phyloP scores from a whole-genome alignment of 306 rosid species.

The Elaeagnus macrophylla region DNA sequence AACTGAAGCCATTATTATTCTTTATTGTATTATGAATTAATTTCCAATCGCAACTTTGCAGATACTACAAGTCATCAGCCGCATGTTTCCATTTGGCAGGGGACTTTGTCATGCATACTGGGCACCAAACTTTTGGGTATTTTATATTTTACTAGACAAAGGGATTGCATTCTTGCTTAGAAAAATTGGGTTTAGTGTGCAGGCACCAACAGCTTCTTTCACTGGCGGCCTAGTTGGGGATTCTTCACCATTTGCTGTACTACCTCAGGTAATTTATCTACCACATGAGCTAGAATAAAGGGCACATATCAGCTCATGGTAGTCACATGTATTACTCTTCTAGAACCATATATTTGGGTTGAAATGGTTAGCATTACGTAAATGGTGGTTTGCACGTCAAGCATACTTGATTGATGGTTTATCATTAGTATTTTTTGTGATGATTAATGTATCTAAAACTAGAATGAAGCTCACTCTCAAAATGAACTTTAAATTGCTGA shows the following conservation, averaged over 20 bases:
- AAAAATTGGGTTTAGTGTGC: constrained; percentile 52
- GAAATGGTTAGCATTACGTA: background rate
- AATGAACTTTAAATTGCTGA: background rate
- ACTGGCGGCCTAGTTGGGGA: constrained; percentile 83
- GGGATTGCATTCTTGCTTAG: constrained; percentile 58
- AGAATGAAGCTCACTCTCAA: background rate
- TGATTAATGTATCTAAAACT: background rate
- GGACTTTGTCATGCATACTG: constrained; percentile 95
- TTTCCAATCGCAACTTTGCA: constrained; percentile 39
- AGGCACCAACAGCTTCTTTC: constrained; percentile 63
- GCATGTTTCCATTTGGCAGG: constrained; percentile 96
- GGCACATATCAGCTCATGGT: background rate
- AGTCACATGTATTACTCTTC: background rate
- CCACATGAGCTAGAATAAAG: constrained; percentile 8
- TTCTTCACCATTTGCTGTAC: constrained; percentile 67
- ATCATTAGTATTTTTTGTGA: background rate
- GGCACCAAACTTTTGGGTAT: constrained; percentile 97
- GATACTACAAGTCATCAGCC: constrained; percentile 59
- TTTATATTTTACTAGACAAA: constrained; percentile 81
- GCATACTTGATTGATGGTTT: background rate
- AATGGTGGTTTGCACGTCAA: background rate
- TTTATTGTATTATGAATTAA: constrained; percentile 5
- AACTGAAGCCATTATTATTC: background rate
- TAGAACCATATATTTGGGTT: background rate
- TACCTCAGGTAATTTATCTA: constrained; percentile 54